Conservation (phyloP, 2,329 filamentous ascomycete genomes). For the Escovopsis weberi region DNA sequence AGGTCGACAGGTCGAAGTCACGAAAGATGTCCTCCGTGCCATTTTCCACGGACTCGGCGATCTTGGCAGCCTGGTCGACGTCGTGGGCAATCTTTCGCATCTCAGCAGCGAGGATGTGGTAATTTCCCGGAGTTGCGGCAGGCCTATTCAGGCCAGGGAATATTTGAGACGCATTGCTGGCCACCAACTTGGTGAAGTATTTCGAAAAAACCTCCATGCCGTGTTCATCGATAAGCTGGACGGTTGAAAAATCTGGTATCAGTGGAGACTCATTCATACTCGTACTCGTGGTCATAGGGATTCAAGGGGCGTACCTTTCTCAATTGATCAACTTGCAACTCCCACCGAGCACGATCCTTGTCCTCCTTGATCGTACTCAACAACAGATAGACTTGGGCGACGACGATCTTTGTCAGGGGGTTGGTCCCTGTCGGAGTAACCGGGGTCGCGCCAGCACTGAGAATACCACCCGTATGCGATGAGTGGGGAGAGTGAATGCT, state of each 20-base stretch:
- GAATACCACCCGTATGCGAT: slow-evolving; percentile 35
- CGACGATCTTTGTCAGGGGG: slow-evolving; percentile 79
- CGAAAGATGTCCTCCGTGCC: slow-evolving; percentile 87
- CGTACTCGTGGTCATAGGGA: not conserved
- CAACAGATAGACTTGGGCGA: slow-evolving; percentile 88
- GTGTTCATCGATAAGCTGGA: slow-evolving; percentile 85
- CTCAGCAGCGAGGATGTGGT: slow-evolving; percentile 68
- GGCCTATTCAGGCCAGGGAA: slow-evolving; percentile 67
- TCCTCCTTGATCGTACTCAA: slow-evolving; percentile 92
- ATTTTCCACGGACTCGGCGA: slow-evolving; percentile 84
- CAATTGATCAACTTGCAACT: slow-evolving; percentile 80
- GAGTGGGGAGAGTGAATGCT: slow-evolving; percentile 40
- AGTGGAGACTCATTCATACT: slow-evolving; percentile 5
- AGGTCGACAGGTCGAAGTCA: slow-evolving; percentile 90
- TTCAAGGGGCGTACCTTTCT: slow-evolving; percentile 52
- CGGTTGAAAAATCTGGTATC: slow-evolving; percentile 5
- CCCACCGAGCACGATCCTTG: slow-evolving; percentile 81
- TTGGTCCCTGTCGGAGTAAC: slow-evolving; percentile 47
- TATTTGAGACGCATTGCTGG: slow-evolving; percentile 80
- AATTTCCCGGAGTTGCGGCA: slow-evolving; percentile 64
- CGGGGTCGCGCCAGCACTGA: slow-evolving; percentile 46
- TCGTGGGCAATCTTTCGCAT: slow-evolving; percentile 76
- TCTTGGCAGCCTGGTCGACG: slow-evolving; percentile 70
- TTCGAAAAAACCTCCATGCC: slow-evolving; percentile 98
- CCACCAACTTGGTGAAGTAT: slow-evolving; percentile 86